Base-by-base conservation (phyloP, 1,284 basidiomycete genomes). In the Apiotrichum sp. region DNA sequence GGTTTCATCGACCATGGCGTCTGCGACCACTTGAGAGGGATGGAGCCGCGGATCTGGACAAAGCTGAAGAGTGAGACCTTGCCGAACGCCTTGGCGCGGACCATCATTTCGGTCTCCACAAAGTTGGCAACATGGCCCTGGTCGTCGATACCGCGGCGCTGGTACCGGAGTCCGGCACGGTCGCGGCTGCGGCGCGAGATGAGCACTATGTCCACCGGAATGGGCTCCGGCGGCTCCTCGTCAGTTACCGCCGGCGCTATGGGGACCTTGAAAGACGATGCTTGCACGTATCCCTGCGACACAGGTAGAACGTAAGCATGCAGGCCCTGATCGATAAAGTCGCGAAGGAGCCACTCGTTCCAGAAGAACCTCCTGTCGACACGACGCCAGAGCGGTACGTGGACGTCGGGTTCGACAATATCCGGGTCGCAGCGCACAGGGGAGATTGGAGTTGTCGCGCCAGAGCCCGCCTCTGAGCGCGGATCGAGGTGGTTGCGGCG, bases 21-120 rank as follows among this genome's bases (percentile, higher is more conserved):
- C 63, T 93, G 91, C 4, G 83, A 86, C 91, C 91, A 95, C 69
- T 86, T 92, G 16, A 95, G 78, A 2, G 91, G 91, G 56, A 95
- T 90, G 16, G 90, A 93, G 7, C 93, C 93, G 65, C 93, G 82
- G 47, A 89, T 83, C 74, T 96, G 91, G 0, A 92, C 82, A 74
- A 92, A 90, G 61, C 87, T 85, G 72, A 93, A 93, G 6, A 90
- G 77, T 65, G 93, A 92, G 29, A 79, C 75, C 54, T 81, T 81
- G 10, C 80, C 83, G 65, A 88, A 86, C 31, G 71, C 68, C 69
- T 70, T 82, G 13, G 92, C 82, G 39, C 83, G 80, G 76, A 90
- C 83, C 47, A 93, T 80, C 70, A 80, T 79, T 66, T 82, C 81
- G n/a, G 79, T 81, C 65, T 82, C 81, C 16, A 80, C 79, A 52